Evolutionary conservation across 345 rosid genomes (phyloP).

Genomic region (Atalantia buxifolia): DNA sequence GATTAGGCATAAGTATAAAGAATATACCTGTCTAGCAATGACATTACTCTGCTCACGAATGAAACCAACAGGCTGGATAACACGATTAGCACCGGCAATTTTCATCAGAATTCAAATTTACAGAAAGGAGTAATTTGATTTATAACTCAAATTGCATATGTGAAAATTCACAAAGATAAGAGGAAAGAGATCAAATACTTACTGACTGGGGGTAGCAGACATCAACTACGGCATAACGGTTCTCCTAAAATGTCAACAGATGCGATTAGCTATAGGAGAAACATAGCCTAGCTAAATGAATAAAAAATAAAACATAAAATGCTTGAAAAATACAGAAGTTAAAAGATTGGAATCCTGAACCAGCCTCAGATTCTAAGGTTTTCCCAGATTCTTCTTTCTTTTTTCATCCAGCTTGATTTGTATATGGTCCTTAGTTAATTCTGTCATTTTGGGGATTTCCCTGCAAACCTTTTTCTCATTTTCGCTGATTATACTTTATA

Average conservation of each 20-base stretch:
- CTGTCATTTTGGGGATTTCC: not conserved
- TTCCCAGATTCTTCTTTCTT: not conserved
- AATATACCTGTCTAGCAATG: constrained; percentile 73
- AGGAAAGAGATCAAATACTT: constrained; percentile 27
- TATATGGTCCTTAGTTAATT: too few relatives aligned
- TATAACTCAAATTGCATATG: not conserved
- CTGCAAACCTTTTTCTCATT: not conserved
- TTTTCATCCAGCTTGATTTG: not conserved
- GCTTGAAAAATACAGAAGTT: not conserved
- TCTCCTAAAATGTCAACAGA: constrained; percentile 57
- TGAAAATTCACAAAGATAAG: not conserved
- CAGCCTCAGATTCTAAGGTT: not conserved
- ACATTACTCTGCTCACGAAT: constrained; percentile 82
- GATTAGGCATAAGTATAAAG: not conserved
- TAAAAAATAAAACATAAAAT: not conserved
- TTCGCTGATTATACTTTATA: not conserved
- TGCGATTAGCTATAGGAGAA: not conserved
- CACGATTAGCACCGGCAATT: not conserved
- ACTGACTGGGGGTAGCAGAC: constrained; percentile 83
- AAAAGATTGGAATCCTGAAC: not conserved
- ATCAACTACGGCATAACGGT: constrained; percentile 81
- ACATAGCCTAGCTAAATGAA: not conserved
- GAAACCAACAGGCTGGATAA: constrained; percentile 77
- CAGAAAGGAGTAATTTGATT: not conserved
- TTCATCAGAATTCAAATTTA: constrained; percentile 12